These are phyloP conservation scores for Handroanthus guayacan DNA, from an alignment of 257 asterid genomes.

Conservation along the genomic window DNA sequence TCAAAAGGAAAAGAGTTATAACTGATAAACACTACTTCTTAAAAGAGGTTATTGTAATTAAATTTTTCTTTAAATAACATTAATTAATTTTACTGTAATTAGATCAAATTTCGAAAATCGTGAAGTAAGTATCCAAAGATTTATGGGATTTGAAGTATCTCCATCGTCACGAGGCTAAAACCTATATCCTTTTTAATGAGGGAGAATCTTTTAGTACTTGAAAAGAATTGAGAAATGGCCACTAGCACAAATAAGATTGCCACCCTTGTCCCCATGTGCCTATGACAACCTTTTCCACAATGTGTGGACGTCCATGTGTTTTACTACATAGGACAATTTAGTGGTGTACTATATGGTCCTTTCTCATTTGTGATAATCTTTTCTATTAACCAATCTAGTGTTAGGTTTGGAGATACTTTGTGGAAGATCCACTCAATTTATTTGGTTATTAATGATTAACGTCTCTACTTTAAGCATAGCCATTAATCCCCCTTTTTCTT, in stretches of 20 bases:
- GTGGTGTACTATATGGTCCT: too few species aligned
- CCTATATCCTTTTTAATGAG: too few species aligned
- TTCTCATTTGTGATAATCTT: not conserved
- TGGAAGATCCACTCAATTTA: not conserved
- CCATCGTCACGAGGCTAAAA: too few species aligned
- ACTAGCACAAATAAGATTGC: conserved; percentile 1
- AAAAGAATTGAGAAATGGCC: not conserved
- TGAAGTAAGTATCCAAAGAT: too few species aligned
- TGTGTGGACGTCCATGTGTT: not conserved
- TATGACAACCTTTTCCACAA: not conserved
- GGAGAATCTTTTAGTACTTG: conserved; percentile 27
- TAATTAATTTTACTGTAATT: too few species aligned
- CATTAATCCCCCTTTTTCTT: too few species aligned
- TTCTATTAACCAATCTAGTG: not conserved
- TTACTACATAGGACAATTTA: not conserved
- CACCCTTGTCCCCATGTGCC: not conserved
- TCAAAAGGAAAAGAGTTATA: too few species aligned
- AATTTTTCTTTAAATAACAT: too few species aligned
- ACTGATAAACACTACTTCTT: too few species aligned
- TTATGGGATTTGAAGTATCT: too few species aligned
- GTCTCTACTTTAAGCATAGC: not conserved
- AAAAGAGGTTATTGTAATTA: too few species aligned
- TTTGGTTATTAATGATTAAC: not conserved
- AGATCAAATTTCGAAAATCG: too few species aligned
- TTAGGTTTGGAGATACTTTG: not conserved